Evolutionary conservation across 1,284 basidiomycete species (phyloP).

Genomic region (Tylopilus orsonianus): DNA sequence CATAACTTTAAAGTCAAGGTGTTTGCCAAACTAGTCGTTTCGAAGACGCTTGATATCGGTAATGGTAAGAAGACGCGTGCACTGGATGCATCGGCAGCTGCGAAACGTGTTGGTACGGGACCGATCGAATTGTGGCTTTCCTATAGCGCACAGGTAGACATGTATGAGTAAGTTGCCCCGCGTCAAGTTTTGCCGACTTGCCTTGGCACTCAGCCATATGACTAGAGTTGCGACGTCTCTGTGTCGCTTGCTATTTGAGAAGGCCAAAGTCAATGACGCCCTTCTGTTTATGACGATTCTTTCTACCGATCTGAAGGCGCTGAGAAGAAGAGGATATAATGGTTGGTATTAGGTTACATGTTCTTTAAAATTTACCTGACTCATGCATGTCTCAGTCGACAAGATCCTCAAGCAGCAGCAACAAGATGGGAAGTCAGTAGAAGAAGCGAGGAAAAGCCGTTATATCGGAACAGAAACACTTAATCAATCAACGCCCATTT

Average conservation of each 20-base stretch:
- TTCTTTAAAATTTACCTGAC: not conserved
- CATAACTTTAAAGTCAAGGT: constrained; percentile 73
- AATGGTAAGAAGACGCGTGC: constrained; percentile 49
- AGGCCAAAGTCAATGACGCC: constrained; percentile 78
- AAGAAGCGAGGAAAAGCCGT: constrained; percentile 42
- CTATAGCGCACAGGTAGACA: constrained; percentile 74
- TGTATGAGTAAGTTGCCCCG: constrained; percentile 78
- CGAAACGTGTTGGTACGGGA: constrained; percentile 55
- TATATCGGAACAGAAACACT: constrained; percentile 21
- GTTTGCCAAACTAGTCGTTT: constrained; percentile 61
- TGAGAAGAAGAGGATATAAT: constrained; percentile 86
- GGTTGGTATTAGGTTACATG: constrained; percentile 41
- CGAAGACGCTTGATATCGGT: constrained; percentile 58
- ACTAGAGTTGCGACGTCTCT: constrained; percentile 76
- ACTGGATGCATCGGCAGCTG: constrained; percentile 76
- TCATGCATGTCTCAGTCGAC: constrained; percentile 59
- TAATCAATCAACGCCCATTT: constrained; percentile 7
- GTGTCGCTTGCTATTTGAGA: constrained; percentile 73
- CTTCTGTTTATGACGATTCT: constrained; percentile 92
- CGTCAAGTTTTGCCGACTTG: not conserved
- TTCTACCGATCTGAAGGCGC: constrained; percentile 81
- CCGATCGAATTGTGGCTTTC: constrained; percentile 79
- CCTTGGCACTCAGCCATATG: not conserved
- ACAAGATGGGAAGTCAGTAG: constrained; percentile 66
- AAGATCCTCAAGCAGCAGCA: constrained; percentile 86